Evolutionary conservation across 768 basidiomycete genomes (phyloP).

Genomic region (Russula earlei): DNA sequence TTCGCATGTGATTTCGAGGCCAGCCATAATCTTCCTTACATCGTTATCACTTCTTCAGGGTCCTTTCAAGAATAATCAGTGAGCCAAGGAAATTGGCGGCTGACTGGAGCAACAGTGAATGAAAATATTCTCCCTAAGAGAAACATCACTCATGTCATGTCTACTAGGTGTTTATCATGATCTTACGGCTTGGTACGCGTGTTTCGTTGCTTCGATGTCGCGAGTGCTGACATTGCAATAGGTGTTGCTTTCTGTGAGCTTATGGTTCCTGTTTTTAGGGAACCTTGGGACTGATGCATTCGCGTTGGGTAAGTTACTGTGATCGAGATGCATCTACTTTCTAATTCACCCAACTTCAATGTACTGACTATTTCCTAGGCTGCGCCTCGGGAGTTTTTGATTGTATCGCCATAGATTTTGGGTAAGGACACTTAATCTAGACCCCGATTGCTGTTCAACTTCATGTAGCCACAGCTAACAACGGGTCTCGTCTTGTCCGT

Average conservation of each 20-base stretch:
- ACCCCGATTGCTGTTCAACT: background rate
- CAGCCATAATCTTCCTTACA: too few relatives aligned
- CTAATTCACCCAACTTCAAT: background rate
- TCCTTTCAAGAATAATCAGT: background rate
- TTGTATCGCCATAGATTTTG: background rate
- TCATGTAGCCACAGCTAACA: constrained; percentile 1
- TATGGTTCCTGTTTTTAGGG: background rate
- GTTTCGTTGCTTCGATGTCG: background rate
- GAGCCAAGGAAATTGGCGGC: constrained; percentile 12
- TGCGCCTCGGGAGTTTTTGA: background rate
- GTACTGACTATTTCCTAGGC: background rate
- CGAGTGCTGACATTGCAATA: background rate
- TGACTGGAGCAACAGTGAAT: constrained; percentile 7
- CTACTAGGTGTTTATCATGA: background rate
- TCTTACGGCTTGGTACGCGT: background rate
- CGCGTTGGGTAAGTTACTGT: background rate
- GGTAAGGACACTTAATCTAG: background rate
- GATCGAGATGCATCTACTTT: background rate
- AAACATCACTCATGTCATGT: background rate
- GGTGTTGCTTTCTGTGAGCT: constrained; percentile 1
- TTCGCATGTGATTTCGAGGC: too few relatives aligned
- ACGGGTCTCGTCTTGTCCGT: constrained; percentile 5
- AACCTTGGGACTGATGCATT: background rate
- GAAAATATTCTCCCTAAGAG: background rate
- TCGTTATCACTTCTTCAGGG: background rate